phyloP scores from a whole-genome alignment of 331 rosid species.

The Malus hybrid region DNA sequence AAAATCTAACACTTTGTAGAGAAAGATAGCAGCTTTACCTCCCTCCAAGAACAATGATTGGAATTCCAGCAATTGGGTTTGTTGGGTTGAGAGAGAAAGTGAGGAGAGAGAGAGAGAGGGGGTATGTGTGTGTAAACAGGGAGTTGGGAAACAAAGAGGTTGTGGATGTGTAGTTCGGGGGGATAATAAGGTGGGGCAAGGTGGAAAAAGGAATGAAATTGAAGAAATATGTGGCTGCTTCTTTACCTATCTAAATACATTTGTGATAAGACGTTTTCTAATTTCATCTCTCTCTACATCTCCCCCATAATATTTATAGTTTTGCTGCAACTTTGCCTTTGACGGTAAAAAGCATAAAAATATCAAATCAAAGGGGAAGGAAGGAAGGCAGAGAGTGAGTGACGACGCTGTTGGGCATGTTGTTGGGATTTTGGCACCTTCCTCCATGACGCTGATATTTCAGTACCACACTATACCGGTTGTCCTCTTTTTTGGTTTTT shows the following conservation, averaged over 20 bases:
- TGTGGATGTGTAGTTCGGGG: conserved; percentile 7
- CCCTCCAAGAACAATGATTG: conserved; percentile 1
- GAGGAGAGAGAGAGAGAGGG: neutral
- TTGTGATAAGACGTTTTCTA: conserved; percentile 40
- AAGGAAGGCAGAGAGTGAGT: neutral
- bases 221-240: conserved; percentile 37
- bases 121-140: neutral
- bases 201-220: too few relatives aligned
- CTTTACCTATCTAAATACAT: conserved; percentile 43
- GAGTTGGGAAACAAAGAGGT: conserved; percentile 12
- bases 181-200: too few relatives aligned
- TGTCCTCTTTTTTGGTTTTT: neutral
- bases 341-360: neutral
- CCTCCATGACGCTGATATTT: neutral
- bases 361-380: neutral
- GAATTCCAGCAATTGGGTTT: conserved; percentile 13
- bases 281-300: neutral
- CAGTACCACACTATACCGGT: neutral
- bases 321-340: neutral
- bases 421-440: conserved; percentile 9
- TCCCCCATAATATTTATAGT: neutral
- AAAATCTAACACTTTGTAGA: neutral
- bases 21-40: neutral
- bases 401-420: neutral
- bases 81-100: neutral